Evolutionary conservation across 2,329 filamentous ascomycete genomes (phyloP).

Genomic region (Botryosphaeria dothidea): DNA sequence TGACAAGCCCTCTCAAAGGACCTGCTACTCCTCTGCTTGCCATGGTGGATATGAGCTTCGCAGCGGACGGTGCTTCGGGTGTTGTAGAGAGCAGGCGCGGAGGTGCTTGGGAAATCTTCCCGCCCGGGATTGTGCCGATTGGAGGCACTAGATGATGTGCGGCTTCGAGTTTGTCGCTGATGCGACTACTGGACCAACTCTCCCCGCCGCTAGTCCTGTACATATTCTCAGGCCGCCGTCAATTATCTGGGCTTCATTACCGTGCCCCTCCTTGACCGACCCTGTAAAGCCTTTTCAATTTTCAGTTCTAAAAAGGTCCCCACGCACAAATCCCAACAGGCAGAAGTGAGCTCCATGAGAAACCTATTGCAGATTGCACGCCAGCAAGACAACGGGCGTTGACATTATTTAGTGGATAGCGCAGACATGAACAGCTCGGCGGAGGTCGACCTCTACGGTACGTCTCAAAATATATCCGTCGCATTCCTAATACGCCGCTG

Average conservation of each 20-base stretch:
- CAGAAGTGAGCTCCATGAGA: conserved; percentile 22
- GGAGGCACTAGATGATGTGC: neutral
- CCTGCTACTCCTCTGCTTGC: conserved; percentile 18
- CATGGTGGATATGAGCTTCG: neutral
- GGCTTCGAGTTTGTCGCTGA: conserved; percentile 10
- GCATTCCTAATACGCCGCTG: conserved; percentile 25
- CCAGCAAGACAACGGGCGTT: neutral
- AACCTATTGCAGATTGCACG: neutral
- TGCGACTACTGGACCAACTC: neutral
- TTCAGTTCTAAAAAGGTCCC: neutral
- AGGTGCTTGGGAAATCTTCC: conserved; percentile 14
- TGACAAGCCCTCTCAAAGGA: conserved; percentile 8
- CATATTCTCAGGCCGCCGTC: neutral
- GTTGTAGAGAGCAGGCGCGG: neutral
- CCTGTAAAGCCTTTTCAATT: neutral
- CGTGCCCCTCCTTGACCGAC: too few relatives aligned
- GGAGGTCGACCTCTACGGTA: conserved; percentile 62
- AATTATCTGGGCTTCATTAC: neutral
- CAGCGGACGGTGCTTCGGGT: neutral
- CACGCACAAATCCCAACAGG: conserved; percentile 7
- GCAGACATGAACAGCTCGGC: conserved; percentile 49
- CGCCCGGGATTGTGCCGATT: neutral
- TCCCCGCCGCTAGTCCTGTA: neutral
- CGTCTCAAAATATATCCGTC: neutral
- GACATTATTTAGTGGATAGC: conserved; percentile 28